Conservation (phyloP, 148 eudicot genomes). For the Polygonum maritimum region DNA sequence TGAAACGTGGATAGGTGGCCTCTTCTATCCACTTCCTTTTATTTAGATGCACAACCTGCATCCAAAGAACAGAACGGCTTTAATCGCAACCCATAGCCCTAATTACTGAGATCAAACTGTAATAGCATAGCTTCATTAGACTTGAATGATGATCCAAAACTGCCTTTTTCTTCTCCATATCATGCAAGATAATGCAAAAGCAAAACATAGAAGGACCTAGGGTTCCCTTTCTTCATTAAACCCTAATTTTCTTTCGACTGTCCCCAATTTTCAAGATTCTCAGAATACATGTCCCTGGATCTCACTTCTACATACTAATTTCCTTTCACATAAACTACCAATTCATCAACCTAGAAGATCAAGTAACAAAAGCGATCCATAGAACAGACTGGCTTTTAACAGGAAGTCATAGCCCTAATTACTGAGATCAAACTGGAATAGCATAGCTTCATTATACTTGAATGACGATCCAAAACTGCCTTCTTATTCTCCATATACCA, state of each 20-base stretch:
- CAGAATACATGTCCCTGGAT: not conserved
- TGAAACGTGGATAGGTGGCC: conserved; percentile 88
- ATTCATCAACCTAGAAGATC: not conserved
- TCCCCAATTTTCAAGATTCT: no score
- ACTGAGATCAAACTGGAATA: not conserved
- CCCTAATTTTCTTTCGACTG: not conserved
- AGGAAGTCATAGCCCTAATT: not conserved
- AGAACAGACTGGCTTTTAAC: no score
- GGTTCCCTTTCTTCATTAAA: not conserved
- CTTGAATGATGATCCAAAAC: not conserved
- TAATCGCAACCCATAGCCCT: not conserved
- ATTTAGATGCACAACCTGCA: conserved; percentile 80
- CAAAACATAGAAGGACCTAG: not conserved
- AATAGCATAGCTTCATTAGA: not conserved
- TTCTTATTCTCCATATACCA: no score
- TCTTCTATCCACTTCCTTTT: conserved; percentile 97
- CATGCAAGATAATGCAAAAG: not conserved
- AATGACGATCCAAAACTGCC: not conserved
- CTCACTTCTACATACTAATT: not conserved
- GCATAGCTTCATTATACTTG: not conserved
- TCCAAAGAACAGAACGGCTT: not conserved
- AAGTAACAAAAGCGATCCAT: not conserved
- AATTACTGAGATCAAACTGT: not conserved
- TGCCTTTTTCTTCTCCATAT: not conserved
- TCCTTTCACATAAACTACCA: not conserved